Conservation (phyloP, 148 eudicot genomes). For the Rhododendron kiyosumense region DNA sequence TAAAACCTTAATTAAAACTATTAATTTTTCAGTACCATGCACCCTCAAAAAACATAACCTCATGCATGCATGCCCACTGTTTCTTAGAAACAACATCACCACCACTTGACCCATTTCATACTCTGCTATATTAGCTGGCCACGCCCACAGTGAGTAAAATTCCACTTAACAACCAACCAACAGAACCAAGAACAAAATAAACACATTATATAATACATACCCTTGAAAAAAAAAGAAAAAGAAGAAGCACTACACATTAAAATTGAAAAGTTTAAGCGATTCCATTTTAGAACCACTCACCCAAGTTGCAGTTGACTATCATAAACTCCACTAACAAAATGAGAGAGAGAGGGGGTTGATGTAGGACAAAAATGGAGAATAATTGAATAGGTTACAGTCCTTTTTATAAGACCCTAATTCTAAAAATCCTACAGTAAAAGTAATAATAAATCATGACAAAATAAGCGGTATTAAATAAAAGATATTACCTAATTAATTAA, state of each 20-base stretch:
- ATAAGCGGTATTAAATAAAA: too few relatives aligned
- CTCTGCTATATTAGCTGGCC: not conserved
- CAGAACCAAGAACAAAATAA: not conserved
- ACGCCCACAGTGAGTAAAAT: not conserved
- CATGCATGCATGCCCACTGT: not conserved
- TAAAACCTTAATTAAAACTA: too few relatives aligned
- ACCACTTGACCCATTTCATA: not conserved
- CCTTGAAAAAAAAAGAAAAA: not conserved
- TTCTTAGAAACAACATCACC: not conserved
- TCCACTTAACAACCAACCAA: not conserved
- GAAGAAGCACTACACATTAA: not conserved
- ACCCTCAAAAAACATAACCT: not conserved
- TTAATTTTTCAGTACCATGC: too few relatives aligned
- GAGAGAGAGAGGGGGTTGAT: not conserved
- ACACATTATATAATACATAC: not conserved
- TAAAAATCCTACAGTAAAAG: too few relatives aligned
- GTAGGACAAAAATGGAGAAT: too few relatives aligned
- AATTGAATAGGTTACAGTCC: too few relatives aligned
- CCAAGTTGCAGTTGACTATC: conserved; percentile 12
- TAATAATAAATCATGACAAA: too few relatives aligned
- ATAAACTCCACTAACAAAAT: not conserved
- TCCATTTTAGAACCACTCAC: conserved; percentile 1
- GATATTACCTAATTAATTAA: too few relatives aligned
- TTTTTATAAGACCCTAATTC: too few relatives aligned
- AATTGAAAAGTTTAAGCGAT: not conserved